Conservation (phyloP, 2,329 filamentous ascomycete species). For the Aspergillus glaucus region DNA sequence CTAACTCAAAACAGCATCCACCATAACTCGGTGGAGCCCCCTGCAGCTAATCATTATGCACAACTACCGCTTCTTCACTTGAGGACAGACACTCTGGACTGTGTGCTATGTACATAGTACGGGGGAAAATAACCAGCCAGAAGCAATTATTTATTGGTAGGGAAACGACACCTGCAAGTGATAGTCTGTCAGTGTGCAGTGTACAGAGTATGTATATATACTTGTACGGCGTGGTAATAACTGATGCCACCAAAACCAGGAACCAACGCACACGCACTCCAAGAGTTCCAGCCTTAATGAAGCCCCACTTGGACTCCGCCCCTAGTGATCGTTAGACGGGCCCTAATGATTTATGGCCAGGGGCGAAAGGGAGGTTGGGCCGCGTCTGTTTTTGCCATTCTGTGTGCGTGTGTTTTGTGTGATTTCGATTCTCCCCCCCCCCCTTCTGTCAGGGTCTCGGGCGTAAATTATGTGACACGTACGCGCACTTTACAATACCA, state of each 20-base stretch:
- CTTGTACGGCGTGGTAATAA: not conserved
- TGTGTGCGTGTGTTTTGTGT: not conserved
- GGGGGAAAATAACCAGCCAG: too few species aligned
- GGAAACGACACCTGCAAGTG: not conserved
- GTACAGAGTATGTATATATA: not conserved
- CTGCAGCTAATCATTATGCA: too few species aligned
- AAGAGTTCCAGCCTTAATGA: conserved; percentile 16
- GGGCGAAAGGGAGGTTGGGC: conserved; percentile 16
- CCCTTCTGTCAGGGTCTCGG: conserved; percentile 2
- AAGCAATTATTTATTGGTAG: too few species aligned
- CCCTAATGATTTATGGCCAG: conserved; percentile 13
- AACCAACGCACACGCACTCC: conserved; percentile 1
- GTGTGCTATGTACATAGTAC: too few species aligned
- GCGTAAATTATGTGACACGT: not conserved
- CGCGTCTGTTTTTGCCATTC: conserved; percentile 7
- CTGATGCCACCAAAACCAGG: not conserved
- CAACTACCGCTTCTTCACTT: too few species aligned
- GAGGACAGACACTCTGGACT: too few species aligned
- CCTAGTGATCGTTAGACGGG: conserved; percentile 19
- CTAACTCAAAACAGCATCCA: too few species aligned
- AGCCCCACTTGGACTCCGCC: conserved; percentile 15
- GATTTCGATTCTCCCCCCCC: not conserved
- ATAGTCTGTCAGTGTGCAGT: not conserved
- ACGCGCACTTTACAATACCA: not conserved
- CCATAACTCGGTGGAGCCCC: too few species aligned